These are phyloP conservation scores for Cryptococcus wingfieldii DNA, from an alignment of 1,284 basidiomycete species.

Conservation along the genomic window DNA sequence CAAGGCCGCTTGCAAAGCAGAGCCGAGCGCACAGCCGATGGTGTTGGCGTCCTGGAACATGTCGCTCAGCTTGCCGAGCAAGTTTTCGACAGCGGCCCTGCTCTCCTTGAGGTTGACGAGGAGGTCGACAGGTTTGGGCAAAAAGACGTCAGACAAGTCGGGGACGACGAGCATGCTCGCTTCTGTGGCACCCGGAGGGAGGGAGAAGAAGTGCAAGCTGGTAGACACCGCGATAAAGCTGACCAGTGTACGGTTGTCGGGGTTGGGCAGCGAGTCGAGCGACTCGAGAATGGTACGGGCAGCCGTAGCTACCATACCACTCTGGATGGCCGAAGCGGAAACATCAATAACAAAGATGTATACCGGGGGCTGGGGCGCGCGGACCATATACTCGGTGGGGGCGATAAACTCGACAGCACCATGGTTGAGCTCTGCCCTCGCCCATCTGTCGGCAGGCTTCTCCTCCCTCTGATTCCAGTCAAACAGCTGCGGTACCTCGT, in stretches of 20 bases:
- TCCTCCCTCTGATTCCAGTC: slow-evolving; percentile 96
- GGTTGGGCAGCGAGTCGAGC: slow-evolving; percentile 91
- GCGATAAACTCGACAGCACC: slow-evolving; percentile 94
- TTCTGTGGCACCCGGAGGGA: slow-evolving; percentile 72
- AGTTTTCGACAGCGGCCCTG: slow-evolving; percentile 71
- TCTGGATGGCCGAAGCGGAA: slow-evolving; percentile 83
- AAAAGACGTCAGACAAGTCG: slow-evolving; percentile 93
- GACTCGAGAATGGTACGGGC: slow-evolving; percentile 93
- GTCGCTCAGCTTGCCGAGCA: slow-evolving; percentile 78
- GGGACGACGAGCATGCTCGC: slow-evolving; percentile 95
- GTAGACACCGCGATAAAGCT: slow-evolving; percentile 90
- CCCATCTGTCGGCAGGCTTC: slow-evolving; percentile 92
- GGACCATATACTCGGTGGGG: slow-evolving; percentile 97
- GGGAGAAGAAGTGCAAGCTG: slow-evolving; percentile 94
- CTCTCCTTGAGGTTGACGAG: slow-evolving; percentile 90
- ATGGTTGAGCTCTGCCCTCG: slow-evolving; percentile 87
- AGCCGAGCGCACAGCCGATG: slow-evolving; percentile 91
- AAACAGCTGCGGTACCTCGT: slow-evolving; percentile 97
- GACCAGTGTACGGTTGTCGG: slow-evolving; percentile 86
- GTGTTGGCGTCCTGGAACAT: slow-evolving; percentile 95
- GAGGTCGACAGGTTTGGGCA: slow-evolving; percentile 93
- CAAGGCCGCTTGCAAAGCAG: slow-evolving; percentile 91
- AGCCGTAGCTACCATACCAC: slow-evolving; percentile 96
- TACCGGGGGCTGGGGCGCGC: slow-evolving; percentile 93
- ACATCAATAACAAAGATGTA: slow-evolving; percentile 98